Evolutionary conservation across 768 basidiomycete genomes (phyloP), one percentile per base, ranked within the genome.

Genomic region (Hericium erinaceus): DNA sequence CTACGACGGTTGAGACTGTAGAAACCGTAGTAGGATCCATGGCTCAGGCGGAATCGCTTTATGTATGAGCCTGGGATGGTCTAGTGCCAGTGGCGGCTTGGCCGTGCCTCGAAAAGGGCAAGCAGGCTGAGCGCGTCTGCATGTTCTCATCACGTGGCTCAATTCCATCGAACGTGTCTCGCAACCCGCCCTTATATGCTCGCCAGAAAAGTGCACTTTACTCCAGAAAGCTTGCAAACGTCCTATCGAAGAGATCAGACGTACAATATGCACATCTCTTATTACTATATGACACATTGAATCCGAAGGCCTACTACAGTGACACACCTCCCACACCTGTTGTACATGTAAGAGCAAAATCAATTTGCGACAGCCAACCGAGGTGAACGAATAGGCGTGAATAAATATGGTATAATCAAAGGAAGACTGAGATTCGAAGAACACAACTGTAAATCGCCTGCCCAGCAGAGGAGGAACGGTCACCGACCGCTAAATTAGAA

Each of bases 401-500:
- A 16, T 46, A 46, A 46, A 46, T 46, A 46, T 46, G n/a, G 16
- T 18, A 46, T 46, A 46, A 46, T 18, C n/a, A 11, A 20, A 20
- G 3, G 12, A 46, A 18, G 20, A 9, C 11, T 46, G 44, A 46
- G 33, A 33, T 33, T 33, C 33, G 33, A 33, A 33, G 33, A 33
- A 33, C n/a, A 46, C 8, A 46, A 46, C 20, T n/a, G 16, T 16
- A 46, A 20, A 46, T 18, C 16, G n/a, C n/a, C 7, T n/a, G 16
- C 44, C 10, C n/a, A 16, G 16, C 44, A 11, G 20, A 16, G 16
- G 44, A 20, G 7, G 11, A 46, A 20, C 10, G 20, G 44, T n/a
- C 44, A 46, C 44, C n/a, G 18, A 46, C 44, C 44, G 44, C 18
- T 39, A 52, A 24, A 52, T 76, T 73, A 87, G 59, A 74, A 71